phyloP scores from a whole-genome alignment of 345 rosid species.

The Arabidopsis arenosa region DNA sequence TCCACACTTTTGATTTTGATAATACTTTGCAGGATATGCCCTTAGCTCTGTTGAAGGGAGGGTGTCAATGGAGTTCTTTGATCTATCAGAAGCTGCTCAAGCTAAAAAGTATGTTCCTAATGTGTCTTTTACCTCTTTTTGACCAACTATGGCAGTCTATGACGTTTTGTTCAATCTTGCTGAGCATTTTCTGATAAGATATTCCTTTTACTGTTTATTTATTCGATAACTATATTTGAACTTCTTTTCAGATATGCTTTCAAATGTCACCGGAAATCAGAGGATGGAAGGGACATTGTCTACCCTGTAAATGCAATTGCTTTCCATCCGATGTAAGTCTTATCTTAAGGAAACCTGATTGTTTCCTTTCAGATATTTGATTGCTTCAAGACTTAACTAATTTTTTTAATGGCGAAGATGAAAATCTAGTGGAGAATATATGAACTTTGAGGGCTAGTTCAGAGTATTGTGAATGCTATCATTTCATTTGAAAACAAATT shows the following conservation, averaged over 20 bases:
- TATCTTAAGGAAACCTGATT: not conserved
- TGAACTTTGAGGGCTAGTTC: not conserved
- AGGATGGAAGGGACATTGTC: constrained; percentile 92
- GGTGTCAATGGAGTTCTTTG: constrained; percentile 98
- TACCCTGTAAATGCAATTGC: constrained; percentile 97
- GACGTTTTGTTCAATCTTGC: not conserved
- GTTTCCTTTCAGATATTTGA: not conserved
- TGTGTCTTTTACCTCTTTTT: constrained; percentile 4
- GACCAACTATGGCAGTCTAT: not conserved
- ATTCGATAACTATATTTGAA: not conserved
- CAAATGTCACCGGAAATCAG: constrained; percentile 94
- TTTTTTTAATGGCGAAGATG: not conserved
- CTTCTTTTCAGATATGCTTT: constrained; percentile 77
- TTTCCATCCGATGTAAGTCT: constrained; percentile 93
- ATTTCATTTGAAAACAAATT: not conserved
- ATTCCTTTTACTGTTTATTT: not conserved
- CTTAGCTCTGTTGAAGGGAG: constrained; percentile 97
- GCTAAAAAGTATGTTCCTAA: constrained; percentile 75
- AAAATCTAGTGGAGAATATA: constrained; percentile 3
- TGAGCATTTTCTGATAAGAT: not conserved
- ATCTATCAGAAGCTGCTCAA: constrained; percentile 90
- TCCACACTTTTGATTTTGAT: constrained; percentile 20
- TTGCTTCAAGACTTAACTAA: not conserved
- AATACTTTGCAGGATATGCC: constrained; percentile 80
- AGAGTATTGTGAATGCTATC: constrained; percentile 10